Evolutionary conservation across 306 rosid genomes (phyloP).

Genomic region (Castanea sativa): DNA sequence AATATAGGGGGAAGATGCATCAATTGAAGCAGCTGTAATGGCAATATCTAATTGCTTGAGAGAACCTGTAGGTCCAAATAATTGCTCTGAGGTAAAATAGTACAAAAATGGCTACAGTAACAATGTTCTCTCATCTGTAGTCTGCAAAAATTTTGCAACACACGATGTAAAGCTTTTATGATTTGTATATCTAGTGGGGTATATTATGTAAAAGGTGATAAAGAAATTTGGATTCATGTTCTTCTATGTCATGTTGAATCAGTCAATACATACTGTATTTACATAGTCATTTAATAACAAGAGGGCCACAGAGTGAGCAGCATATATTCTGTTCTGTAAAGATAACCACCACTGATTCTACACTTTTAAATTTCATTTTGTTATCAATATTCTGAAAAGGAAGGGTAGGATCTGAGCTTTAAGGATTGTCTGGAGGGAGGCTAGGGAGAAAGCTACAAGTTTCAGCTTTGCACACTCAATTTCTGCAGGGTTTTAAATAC

Average conservation of each 20-base stretch:
- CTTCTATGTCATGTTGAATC: conserved; percentile 6
- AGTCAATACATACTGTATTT: conserved; percentile 17
- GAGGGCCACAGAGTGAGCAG: conserved; percentile 12
- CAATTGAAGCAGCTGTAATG: conserved; percentile 86
- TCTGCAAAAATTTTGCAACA: conserved; percentile 13
- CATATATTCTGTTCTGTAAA: conserved; percentile 14
- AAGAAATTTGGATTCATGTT: conserved; percentile 4
- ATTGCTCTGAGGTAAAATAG: conserved; percentile 85
- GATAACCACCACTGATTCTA: not conserved
- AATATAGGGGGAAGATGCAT: conserved; percentile 90
- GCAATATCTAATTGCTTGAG: conserved; percentile 89
- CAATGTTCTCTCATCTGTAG: not conserved
- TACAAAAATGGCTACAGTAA: not conserved
- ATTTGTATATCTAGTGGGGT: not conserved
- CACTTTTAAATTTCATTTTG: not conserved
- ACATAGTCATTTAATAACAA: conserved; percentile 12
- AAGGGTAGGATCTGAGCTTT: not conserved
- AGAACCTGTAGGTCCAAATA: conserved; percentile 79
- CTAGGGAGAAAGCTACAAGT: not conserved
- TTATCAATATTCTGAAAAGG: not conserved
- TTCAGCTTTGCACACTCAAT: not conserved
- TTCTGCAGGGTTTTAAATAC: not conserved
- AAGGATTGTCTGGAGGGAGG: not conserved
- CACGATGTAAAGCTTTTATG: not conserved
- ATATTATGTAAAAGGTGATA: not conserved